A percentile compares a stretch with the other conserved stretches of the same genome.
Evolutionary conservation across 176 grass and related monocot genomes (phyloP).

Genomic region (Phoenix dactylifera): DNA sequence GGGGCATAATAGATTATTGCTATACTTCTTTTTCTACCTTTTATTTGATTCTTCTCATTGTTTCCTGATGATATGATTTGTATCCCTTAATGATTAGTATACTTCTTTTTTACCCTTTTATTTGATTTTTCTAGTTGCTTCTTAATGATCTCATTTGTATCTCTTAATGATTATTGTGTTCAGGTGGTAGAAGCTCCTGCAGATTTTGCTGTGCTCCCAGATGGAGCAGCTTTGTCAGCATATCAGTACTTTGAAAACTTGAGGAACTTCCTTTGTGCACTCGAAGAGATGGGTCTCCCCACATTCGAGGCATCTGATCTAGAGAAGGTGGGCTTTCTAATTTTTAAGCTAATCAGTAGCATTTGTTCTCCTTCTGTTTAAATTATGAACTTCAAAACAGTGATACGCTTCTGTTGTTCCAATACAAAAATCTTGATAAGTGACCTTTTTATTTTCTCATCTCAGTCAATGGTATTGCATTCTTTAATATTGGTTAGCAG

Average conservation of each 20-base stretch:
- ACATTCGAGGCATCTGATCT: slow-evolving; percentile 91
- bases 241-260: slow-evolving; percentile 92
- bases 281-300: slow-evolving; percentile 71
- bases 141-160: slow-evolving; percentile 17
- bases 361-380: no score
- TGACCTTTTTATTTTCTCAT: no score
- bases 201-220: slow-evolving; percentile 33
- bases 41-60: no score
- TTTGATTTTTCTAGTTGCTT: no score
- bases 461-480: no score
- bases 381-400: no score
- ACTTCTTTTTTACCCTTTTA: no score
- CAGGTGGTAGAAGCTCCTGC: slow-evolving; percentile 81
- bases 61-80: slow-evolving; percentile 9
- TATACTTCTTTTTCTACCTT: no score
- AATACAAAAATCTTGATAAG: no score
- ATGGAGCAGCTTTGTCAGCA: slow-evolving; percentile 67
- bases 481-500: no score
- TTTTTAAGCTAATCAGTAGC: not conserved
- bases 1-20: no score
- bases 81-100: not conserved
- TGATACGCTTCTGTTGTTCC: no score
- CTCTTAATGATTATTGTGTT: not conserved
- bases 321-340: slow-evolving; percentile 41
- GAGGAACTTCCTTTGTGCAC: slow-evolving; percentile 60